Base-by-base conservation (phyloP, 2,329 filamentous ascomycete genomes). In the Celoporthe dispersa region DNA sequence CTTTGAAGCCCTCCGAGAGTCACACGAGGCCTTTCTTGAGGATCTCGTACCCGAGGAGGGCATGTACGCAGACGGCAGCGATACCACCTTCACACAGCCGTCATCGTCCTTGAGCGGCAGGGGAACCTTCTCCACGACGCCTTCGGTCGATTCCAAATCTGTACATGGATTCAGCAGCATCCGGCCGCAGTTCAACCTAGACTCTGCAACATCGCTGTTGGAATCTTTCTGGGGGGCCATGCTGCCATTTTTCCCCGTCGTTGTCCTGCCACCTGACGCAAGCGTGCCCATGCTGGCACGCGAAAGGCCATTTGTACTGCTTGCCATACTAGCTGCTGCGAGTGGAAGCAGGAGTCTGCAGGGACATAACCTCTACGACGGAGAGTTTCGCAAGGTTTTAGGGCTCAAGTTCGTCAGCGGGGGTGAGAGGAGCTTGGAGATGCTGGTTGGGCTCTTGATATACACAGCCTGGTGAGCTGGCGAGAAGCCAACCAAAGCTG, bases 361-460 rank as follows among this genome's bases (percentile, higher is more conserved):
- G 72, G 83, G 86, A 0, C 85, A 88, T 68, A 82, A 78, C 19
- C 78, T 86, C 2, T 87, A 89, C 60, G 87, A 89, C 37, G 83
- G 85, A 64, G 87, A 89, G 76, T 86, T 89, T 65, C 80, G 86
- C 39, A 88, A 87, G 74, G 81, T 87, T 0, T 73, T 88, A n/a
- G 86, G 83, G 1, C 79, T 87, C 60, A 88, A 87, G 75, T 85
- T 87, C 55, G 85, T 90, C 0, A 81, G 87, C 0, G 82, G 84
- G 3, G 86, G 87, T 0, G 87, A 90, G 78, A 83, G 86, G 68
- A 87, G 81, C 16, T 70, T 90, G 31, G 87, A 90, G 73, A 73
- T 90, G 22, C 75, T 90, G 1, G 85, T 88, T 72, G 87, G 87
- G 3, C 77, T 90, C 28, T 77, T 89, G 35, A 82, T 89, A 7